phyloP scores from a whole-genome alignment of 768 basidiomycete species.

The Kwoniella europaea region DNA sequence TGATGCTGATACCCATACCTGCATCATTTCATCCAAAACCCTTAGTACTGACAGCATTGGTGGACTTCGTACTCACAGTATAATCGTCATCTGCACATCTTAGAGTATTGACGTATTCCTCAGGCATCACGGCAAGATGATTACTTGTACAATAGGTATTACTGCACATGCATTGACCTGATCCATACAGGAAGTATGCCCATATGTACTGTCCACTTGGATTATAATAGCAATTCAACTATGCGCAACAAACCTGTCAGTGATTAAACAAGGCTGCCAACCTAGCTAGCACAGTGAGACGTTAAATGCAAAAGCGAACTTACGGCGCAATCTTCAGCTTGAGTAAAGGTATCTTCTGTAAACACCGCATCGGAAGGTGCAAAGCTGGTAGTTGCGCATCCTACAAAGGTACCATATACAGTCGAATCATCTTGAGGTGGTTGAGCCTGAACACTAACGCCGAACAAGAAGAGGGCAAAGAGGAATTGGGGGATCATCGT shows the following conservation, averaged over 20 bases:
- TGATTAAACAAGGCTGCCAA: no score
- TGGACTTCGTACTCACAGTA: neutral
- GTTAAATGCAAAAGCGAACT: neutral
- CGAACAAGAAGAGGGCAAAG: neutral
- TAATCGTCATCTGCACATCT: constrained; percentile 2
- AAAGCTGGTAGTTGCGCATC: neutral
- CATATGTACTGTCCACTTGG: neutral
- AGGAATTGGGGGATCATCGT: neutral
- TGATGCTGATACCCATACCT: constrained; percentile 6
- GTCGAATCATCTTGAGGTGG: neutral
- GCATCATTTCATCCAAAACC: neutral
- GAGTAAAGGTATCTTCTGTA: neutral
- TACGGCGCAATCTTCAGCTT: neutral
- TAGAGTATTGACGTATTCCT: neutral
- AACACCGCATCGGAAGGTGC: neutral
- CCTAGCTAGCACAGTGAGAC: no score
- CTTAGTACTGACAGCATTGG: neutral
- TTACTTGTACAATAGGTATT: neutral
- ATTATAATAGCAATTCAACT: neutral
- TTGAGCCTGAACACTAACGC: neutral
- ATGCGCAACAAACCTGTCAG: neutral
- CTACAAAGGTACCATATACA: constrained; percentile 1
- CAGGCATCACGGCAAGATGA: neutral
- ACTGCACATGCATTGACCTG: neutral
- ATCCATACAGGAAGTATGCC: neutral